Evolutionary conservation across 345 rosid species (phyloP), one percentile per base, ranked within the genome.

Genomic region (Nephelium lappaceum): DNA sequence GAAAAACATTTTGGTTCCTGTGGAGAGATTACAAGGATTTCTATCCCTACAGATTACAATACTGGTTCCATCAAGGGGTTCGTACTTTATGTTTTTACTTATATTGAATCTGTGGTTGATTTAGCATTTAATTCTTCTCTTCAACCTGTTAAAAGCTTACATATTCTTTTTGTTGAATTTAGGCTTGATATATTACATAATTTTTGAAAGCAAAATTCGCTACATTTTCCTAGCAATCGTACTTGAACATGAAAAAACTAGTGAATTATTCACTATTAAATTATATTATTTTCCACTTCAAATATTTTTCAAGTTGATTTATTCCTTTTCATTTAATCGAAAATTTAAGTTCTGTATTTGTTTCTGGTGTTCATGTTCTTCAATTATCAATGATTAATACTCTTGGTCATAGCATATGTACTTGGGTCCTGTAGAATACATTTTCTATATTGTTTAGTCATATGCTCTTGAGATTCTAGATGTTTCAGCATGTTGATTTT

Each of bases 1-100:
- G 73, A 58, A 25, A 88, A 87, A 57, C 98, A 88, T 80, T 96
- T 96, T 61, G 84, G 85, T 39, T 69, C 85, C 18, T 96, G 99
- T 67, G 99, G 99, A 11, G 92, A 88, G 78, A 83, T 93, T 65
- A 16, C 86, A 31, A 86, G 88, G 81, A 72, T 94, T 51, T 78
- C 93, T 5, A 67, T 94, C 58, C 98, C 99, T 11, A 57, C 41
- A 23, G 98, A 96, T 79, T 79, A 86, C 71, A 97, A 92, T 8
- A 89, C 86, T 55, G 98, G 98, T 38, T 72, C 76, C 58, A 69
- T 87, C 18, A 94, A 83, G 80, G 99, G 99, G 99, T 96, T 66
- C 18, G 95, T 86, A 55, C 21, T 23, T 78, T 24, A 3, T 76
- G 11, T 23, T 8, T 2, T 19, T 27, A 11, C 19, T 14, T 25